Evolutionary conservation across 2,329 filamentous ascomycete species (phyloP).

Genomic region (Fonsecaea monophora): DNA sequence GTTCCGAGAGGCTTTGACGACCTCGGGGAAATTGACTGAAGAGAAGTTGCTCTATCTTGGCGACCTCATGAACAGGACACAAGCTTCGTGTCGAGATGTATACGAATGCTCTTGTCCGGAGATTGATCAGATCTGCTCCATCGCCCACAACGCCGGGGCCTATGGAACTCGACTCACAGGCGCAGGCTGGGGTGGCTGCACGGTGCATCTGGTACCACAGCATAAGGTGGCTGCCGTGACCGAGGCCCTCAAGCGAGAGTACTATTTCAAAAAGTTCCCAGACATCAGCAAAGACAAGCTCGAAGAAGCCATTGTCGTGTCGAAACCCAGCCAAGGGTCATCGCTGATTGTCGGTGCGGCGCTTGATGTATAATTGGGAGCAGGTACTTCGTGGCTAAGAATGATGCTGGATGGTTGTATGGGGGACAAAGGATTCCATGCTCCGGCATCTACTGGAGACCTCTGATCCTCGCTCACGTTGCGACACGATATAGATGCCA

Average conservation of each 20-base stretch:
- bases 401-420: background rate
- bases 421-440: background rate
- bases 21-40: slow-evolving; percentile 55
- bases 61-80: slow-evolving; percentile 84
- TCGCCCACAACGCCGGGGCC: slow-evolving; percentile 78
- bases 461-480: background rate
- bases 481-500: background rate
- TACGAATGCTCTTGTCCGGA: slow-evolving; percentile 94
- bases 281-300: slow-evolving; percentile 74
- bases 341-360: slow-evolving; percentile 38
- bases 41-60: slow-evolving; percentile 78
- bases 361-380: slow-evolving; percentile 27
- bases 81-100: slow-evolving; percentile 81
- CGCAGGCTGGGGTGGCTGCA: slow-evolving; percentile 96
- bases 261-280: slow-evolving; percentile 79
- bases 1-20: slow-evolving; percentile 79
- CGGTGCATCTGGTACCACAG: slow-evolving; percentile 86
- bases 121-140: slow-evolving; percentile 83
- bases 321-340: slow-evolving; percentile 77
- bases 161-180: slow-evolving; percentile 73
- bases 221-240: slow-evolving; percentile 80
- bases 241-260: slow-evolving; percentile 74
- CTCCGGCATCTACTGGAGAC: background rate
- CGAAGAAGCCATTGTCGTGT: slow-evolving; percentile 82
- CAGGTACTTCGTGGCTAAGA: background rate